These are phyloP conservation scores for Agaricus sinodeliciosus DNA, from an alignment of 768 basidiomycete species.

Conservation along the genomic window DNA sequence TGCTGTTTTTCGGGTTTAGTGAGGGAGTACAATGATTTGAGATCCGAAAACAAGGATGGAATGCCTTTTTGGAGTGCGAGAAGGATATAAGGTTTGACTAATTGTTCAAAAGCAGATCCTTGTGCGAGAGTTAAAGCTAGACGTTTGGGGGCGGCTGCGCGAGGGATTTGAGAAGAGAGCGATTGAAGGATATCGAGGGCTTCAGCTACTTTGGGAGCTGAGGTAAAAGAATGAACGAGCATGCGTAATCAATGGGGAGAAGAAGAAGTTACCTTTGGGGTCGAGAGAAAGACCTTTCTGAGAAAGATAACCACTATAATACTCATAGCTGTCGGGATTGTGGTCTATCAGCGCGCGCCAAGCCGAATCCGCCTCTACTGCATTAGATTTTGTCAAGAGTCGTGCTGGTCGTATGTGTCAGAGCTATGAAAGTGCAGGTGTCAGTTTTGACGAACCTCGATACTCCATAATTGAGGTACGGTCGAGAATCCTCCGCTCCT, in stretches of 20 bases:
- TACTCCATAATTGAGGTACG: conserved; percentile 59
- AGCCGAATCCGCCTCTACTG: conserved; percentile 69
- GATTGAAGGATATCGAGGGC: conserved; percentile 53
- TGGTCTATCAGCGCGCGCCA: conserved; percentile 79
- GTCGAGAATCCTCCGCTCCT: conserved; percentile 64
- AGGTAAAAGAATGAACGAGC: neutral
- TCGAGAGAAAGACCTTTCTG: conserved; percentile 63
- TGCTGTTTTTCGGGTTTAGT: conserved; percentile 53
- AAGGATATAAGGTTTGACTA: conserved; percentile 61
- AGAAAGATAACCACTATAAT: conserved; percentile 69
- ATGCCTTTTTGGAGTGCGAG: conserved; percentile 75
- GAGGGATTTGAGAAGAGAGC: conserved; percentile 57
- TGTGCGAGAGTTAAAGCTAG: conserved; percentile 63
- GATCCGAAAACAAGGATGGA: conserved; percentile 88
- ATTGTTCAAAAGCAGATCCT: conserved; percentile 61
- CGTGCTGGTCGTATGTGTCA: conserved; percentile 46
- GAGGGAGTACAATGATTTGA: conserved; percentile 71
- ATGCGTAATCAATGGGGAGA: conserved; percentile 13
- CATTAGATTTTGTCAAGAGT: conserved; percentile 59
- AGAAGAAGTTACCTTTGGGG: conserved; percentile 19
- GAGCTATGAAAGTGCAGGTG: conserved; percentile 6
- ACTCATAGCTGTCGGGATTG: conserved; percentile 78
- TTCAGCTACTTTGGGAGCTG: conserved; percentile 43
- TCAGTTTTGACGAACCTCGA: conserved; percentile 40
- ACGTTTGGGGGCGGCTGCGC: conserved; percentile 65